phyloP scores from a whole-genome alignment of 2,329 filamentous ascomycete genomes.

The Venturiaceae sp. region DNA sequence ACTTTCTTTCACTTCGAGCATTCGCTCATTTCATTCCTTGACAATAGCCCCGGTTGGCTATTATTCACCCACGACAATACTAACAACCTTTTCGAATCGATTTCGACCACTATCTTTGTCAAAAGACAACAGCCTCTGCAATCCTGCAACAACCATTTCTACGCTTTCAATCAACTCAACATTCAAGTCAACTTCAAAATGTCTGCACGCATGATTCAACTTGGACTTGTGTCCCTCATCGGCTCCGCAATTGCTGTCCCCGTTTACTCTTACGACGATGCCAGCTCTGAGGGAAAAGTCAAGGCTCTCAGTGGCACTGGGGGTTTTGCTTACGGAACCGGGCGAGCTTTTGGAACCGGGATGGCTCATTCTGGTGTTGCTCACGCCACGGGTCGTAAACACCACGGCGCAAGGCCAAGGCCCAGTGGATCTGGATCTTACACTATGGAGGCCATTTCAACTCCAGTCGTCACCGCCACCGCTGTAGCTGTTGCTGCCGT shows the following conservation, averaged over 20 bases:
- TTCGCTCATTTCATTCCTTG: conserved; percentile 30
- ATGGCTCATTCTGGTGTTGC: too few relatives aligned
- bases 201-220: conserved; percentile 24
- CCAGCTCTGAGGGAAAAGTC: background rate
- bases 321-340: too few relatives aligned
- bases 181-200: conserved; percentile 15
- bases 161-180: background rate
- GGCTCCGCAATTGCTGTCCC: conserved; percentile 28
- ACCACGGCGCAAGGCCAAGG: background rate
- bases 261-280: background rate
- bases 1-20: conserved; percentile 25
- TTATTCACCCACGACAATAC: conserved; percentile 18
- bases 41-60: conserved; percentile 25
- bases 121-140: background rate
- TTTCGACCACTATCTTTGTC: background rate
- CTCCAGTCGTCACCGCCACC: background rate
- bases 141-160: background rate
- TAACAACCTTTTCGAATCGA: conserved; percentile 15
- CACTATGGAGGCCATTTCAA: background rate
- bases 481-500: background rate
- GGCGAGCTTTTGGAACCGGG: too few relatives aligned
- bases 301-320: background rate
- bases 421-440: background rate
- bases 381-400: background rate
- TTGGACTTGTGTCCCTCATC: conserved; percentile 33